Percentiles rank a stretch among this genome's conserved stretches.
phyloP scores from a whole-genome alignment of 2,329 filamentous ascomycete genomes.

The Fusarium nelsonii region DNA sequence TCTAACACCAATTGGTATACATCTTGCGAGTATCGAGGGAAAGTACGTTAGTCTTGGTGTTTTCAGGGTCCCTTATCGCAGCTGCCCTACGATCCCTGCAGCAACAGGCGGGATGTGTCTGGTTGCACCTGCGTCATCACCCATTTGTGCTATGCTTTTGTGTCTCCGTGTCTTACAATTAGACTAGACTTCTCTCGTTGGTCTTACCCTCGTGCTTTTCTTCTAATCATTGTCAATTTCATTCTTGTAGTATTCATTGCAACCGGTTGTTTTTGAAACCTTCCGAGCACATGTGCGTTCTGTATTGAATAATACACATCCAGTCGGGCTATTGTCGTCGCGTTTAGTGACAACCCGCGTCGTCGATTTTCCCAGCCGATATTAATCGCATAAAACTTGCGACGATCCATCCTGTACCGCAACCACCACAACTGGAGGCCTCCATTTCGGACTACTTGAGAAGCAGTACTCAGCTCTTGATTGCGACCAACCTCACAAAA shows the following conservation, averaged over 20 bases:
- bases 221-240: slow-evolving; percentile 19
- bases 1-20: background rate
- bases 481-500: slow-evolving; percentile 22
- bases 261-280: background rate
- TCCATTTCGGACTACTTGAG: slow-evolving; percentile 13
- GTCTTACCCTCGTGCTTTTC: slow-evolving; percentile 13
- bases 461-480: background rate
- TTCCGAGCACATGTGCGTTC: slow-evolving; percentile 1
- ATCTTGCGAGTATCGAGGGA: background rate
- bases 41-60: background rate
- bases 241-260: slow-evolving; percentile 3
- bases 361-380: slow-evolving; percentile 19
- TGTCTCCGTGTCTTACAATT: slow-evolving; percentile 27
- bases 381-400: slow-evolving; percentile 25
- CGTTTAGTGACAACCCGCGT: slow-evolving; percentile 27
- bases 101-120: slow-evolving; percentile 3
- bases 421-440: slow-evolving; percentile 27
- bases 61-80: slow-evolving; percentile 4
- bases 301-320: slow-evolving; percentile 2
- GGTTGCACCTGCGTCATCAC: slow-evolving; percentile 45
- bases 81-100: slow-evolving; percentile 27
- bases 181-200: slow-evolving; percentile 14
- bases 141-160: slow-evolving; percentile 23
- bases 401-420: slow-evolving; percentile 24
- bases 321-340: slow-evolving; percentile 6